A percentile compares a stretch with the other conserved stretches of the same genome.
Evolutionary conservation across 441 rosid genomes (phyloP).

Genomic region (Adansonia grandidieri): DNA sequence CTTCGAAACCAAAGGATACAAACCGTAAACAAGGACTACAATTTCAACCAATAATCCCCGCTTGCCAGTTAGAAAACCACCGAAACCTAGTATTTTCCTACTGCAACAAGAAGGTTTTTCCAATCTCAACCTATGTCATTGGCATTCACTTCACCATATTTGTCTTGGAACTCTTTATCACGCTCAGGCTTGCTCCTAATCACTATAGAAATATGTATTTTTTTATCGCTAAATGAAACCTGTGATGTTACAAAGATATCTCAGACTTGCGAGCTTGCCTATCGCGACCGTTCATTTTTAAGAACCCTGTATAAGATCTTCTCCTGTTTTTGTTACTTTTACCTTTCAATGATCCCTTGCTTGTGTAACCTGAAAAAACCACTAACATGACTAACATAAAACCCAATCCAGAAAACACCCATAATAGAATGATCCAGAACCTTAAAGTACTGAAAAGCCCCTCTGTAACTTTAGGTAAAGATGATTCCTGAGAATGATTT

Average conservation of each 20-base stretch:
- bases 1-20: conserved; percentile 16
- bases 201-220: not conserved
- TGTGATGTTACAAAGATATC: conserved; percentile 35
- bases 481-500: conserved; percentile 42
- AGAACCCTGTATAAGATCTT: conserved; percentile 53
- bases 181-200: conserved; percentile 12
- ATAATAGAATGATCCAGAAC: conserved; percentile 70
- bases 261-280: conserved; percentile 39
- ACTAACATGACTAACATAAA: conserved; percentile 62
- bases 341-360: conserved; percentile 57
- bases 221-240: conserved; percentile 17
- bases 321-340: conserved; percentile 69
- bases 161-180: conserved; percentile 1
- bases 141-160: not conserved
- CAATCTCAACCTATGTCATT: conserved; percentile 3
- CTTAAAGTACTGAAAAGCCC: conserved; percentile 62
- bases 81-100: not conserved
- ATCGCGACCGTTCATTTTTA: conserved; percentile 52
- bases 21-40: not conserved
- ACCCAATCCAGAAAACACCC: conserved; percentile 77
- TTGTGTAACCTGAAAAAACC: conserved; percentile 61
- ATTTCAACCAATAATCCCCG: not conserved
- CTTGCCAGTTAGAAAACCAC: not conserved
- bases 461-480: conserved; percentile 39
- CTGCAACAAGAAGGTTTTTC: not conserved